Conservation (phyloP, 768 basidiomycete species). For the Auricularia sp. region DNA sequence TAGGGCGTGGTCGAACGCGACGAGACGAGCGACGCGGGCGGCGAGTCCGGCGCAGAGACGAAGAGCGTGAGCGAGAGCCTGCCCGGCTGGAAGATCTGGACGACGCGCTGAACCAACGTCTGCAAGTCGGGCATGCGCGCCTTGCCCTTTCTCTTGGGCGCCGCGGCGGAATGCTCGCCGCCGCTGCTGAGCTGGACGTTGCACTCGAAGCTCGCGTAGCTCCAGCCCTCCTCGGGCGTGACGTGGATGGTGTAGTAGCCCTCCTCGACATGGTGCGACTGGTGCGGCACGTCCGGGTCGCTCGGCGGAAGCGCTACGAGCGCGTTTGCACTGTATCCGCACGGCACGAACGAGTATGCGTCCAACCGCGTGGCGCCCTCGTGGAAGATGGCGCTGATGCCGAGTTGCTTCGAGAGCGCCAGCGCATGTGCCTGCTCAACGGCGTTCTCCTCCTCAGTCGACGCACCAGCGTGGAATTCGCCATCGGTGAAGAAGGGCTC, state of each 20-base stretch:
- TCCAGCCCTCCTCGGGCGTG: conserved; percentile 96
- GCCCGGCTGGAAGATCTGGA: conserved; percentile 85
- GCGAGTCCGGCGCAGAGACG: conserved; percentile 33
- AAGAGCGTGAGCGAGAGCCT: conserved; percentile 82
- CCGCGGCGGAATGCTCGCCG: conserved; percentile 13
- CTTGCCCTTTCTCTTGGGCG: conserved; percentile 6
- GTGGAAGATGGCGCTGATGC: conserved; percentile 78
- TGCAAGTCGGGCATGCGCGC: conserved; percentile 57
- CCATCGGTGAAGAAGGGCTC: conserved; percentile 38
- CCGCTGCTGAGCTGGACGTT: conserved; percentile 64
- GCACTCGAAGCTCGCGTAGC: conserved; percentile 97
- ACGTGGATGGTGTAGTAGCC: conserved; percentile 99
- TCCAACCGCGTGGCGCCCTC: conserved; percentile 71
- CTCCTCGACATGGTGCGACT: conserved; percentile 37
- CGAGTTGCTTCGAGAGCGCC: conserved; percentile 56
- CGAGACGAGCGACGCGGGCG: conserved; percentile 11
- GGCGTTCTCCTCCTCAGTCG: conserved; percentile 13
- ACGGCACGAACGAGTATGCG: conserved; percentile 88
- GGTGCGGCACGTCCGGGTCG: conserved; percentile 15
- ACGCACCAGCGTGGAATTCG: conserved; percentile 5
- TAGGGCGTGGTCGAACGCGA: background rate
- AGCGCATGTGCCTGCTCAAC: conserved; percentile 44
- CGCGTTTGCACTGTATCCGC: conserved; percentile 93
- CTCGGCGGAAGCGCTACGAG: conserved; percentile 57
- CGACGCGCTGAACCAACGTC: conserved; percentile 78